Base-by-base conservation (phyloP, 805 yeast genomes). In the Pichia kluyveri region DNA sequence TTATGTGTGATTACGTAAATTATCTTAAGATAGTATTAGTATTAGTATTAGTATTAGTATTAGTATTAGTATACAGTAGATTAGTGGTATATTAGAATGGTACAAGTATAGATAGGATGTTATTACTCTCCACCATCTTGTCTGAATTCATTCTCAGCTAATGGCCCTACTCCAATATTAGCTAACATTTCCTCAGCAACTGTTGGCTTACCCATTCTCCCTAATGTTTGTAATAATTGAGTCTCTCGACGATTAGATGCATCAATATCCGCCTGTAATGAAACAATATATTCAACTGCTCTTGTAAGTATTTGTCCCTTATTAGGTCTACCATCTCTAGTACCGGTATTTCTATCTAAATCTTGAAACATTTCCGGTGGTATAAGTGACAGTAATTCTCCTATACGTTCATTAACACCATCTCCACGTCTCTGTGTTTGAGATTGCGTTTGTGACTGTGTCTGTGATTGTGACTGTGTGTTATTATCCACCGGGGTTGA, bases 251-350 rank as follows among this genome's bases (percentile, higher is more conserved):
- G 70, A 64, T 88, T 88, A 56, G 80, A 84, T 48, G 78, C 79
- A 60, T 88, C 96, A 50, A 88, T 86, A 49, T 76, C 70, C 51
- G 77, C 80, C 60, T 86, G 95, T 36, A 86, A 63, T 51, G 67
- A 67, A 50, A 77, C 80, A 40, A 86, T 77, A 57, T 83, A 85
- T 52, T 83, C 89, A 3, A 85, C 89, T 0, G 87, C 76, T 58
- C 82, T 84, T 9, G 86, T 76, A 50, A 86, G 67, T 2, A 86
- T 83, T 60, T 84, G 91, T 2, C 95, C 95, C 65, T 86, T 86
- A 59, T 84, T 85, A 0, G 95, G 95, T 55, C 83, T 84, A 2
- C 91, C 93, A 57, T 84, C 91, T 53, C 82, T 83, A 0, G 91
- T 84, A 0, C 91, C 91, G 7, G 78, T 70, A 4, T 78, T 75